Base-by-base conservation (phyloP, 2,329 filamentous ascomycete genomes). In the Colletotrichum lentis region DNA sequence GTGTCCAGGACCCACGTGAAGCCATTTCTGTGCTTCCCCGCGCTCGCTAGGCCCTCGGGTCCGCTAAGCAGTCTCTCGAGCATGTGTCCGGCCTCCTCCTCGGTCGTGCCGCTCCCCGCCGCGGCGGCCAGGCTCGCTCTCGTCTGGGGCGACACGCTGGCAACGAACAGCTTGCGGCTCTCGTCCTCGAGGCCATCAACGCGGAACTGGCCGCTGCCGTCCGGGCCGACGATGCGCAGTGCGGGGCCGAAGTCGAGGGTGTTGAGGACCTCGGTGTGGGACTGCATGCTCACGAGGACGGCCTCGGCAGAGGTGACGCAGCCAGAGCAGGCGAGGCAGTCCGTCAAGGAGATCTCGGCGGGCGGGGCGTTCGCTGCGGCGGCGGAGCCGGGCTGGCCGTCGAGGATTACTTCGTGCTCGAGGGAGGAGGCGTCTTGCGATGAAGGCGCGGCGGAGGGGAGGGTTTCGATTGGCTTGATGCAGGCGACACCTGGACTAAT, bases 261-360 rank as follows among this genome's bases (percentile, higher is more conserved):
- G 68, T 87, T 88, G 56, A 99, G 84, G 8, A 99, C 94, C 80
- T 99, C 96, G 44, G 90, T 88, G 79, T 99, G 96, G 72, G 93
- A 97, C 80, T 99, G 96, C 62, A 99, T 81, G 67, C 92, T 96
- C 59, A 99, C 94, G 49, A 99, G 88, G n/a, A 99, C 93, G 18
- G 96, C 96, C 81, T 99, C 96, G 54, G 96, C 96, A 6, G 94
- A 97, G 22, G 96, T 99, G 59, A 99, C 96, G 78, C 96, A 99
- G 61, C 96, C 96, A 11, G 96, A 97, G 80, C 96, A 99, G 60
- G 96, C 96, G 58, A 99, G 90, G 76, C 96, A 99, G 80, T 99
- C 96, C 7, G 96, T 98, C 69, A 99, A 87, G 56, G 94, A 97
- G 74, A 99, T 98, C 77, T 97, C 90, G 7, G 95, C 94, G 1